Conservation (phyloP, 257 asterid genomes). For the Solanum stenotomum region DNA sequence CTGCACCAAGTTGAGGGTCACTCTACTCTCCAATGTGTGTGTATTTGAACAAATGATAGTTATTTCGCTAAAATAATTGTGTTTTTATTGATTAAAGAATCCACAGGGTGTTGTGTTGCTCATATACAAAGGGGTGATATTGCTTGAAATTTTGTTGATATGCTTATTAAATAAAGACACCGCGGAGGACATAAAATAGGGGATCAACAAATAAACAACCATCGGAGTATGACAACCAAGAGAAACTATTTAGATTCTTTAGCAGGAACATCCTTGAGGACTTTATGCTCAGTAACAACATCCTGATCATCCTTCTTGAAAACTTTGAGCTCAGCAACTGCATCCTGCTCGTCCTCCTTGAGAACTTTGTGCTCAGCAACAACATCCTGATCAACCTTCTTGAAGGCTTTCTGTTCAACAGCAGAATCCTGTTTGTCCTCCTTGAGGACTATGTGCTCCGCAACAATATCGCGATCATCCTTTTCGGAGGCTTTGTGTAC, state of each 20-base stretch:
- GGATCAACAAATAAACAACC: neutral
- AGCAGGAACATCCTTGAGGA: neutral
- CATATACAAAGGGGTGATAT: neutral
- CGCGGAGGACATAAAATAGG: neutral
- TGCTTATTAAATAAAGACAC: neutral
- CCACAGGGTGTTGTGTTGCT: neutral
- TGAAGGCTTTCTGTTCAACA: neutral
- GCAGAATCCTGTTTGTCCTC: neutral
- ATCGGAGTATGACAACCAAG: neutral
- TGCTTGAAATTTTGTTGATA: neutral
- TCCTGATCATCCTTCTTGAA: neutral
- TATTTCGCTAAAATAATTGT: neutral
- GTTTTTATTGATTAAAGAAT: neutral
- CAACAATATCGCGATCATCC: slow-evolving; percentile 14
- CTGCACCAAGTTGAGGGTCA: neutral
- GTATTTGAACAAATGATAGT: neutral
- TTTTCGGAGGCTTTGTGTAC: slow-evolving; percentile 54
- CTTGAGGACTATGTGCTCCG: slow-evolving; percentile 44
- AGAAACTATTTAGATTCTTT: neutral
- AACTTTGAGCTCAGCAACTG: neutral
- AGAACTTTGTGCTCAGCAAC: neutral
- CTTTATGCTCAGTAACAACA: neutral
- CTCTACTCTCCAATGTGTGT: neutral
- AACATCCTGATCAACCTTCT: neutral
- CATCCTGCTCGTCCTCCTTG: neutral